phyloP scores from a whole-genome alignment of 306 rosid species.

The Prunus persica region Prunus_persica_NCBIv2 NC_034011.1:6154501-6155000 shows the following conservation, averaged over 20 bases:
- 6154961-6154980: not conserved
- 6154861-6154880: not conserved
- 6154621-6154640: not conserved
- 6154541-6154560: not conserved
- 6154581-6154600: not conserved
- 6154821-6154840: not conserved
- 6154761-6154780: slow-evolving; percentile 79
- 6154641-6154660: not conserved
- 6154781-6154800: slow-evolving; percentile 12
- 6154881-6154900: not conserved
- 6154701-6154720: slow-evolving; percentile 92
- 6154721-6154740: slow-evolving; percentile 95
- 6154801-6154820: slow-evolving; percentile 6
- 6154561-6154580: not conserved
- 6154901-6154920: not conserved
- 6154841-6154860: not conserved
- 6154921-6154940: not conserved
- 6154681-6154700: slow-evolving; percentile 43
- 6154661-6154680: not conserved
- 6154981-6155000: not conserved
- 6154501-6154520: not conserved
- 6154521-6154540: not conserved
- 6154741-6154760: slow-evolving; percentile 86
- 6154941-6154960: not conserved
- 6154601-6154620: not conserved